Base-by-base conservation (phyloP, 192 early-diverging fungal species). In the Backusella morwellensis region DNA sequence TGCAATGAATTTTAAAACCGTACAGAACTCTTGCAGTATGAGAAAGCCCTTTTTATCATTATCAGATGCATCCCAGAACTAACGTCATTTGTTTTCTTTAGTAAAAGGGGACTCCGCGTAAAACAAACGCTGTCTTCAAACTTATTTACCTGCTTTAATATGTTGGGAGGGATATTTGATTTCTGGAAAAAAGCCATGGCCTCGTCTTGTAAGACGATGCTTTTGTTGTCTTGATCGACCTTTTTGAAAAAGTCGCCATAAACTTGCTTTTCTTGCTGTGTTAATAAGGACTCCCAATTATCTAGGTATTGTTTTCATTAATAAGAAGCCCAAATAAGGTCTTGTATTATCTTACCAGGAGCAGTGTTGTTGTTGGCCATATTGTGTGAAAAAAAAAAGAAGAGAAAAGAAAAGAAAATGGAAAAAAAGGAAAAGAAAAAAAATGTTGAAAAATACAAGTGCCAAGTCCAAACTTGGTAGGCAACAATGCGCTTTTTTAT, bases 1-100 rank as follows among this genome's bases (percentile, higher is more conserved):
- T 9, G 95, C 93, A 79, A 98, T 97, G 73, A 97, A 84, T 79
- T 97, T 98, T 75, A 97, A 78, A 7, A 93, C 93, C 23, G 92
- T 88, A 72, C 82, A 86, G 83, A 98, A 98, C 44, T 88, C 92
- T n/a, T 85, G 80, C 42, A 88, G 83, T n/a, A 89, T 92, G 75
- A 97, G 81, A 44, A 91, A 89, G 9, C 96, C 97, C 78, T 93
- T 91, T 77, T 90, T 86, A 26, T 95, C 94, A 9, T 85, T 75
- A 81, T 97, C 95, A 4, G 92, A 90, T 15, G 91, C 81, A 69
- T 93, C 85, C 97, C 97, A 98, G 36, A 98, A 94, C 86, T 92
- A 73, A 44, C 3, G 12, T n/a, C 50, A 52, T 50, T 17, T n/a
- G 17, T 50, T 6, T 52, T 50, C 17, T 29, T 23, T 50, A 52